Evolutionary conservation across 768 basidiomycete species (phyloP).

Genomic region (Psilocybe cubensis): DNA sequence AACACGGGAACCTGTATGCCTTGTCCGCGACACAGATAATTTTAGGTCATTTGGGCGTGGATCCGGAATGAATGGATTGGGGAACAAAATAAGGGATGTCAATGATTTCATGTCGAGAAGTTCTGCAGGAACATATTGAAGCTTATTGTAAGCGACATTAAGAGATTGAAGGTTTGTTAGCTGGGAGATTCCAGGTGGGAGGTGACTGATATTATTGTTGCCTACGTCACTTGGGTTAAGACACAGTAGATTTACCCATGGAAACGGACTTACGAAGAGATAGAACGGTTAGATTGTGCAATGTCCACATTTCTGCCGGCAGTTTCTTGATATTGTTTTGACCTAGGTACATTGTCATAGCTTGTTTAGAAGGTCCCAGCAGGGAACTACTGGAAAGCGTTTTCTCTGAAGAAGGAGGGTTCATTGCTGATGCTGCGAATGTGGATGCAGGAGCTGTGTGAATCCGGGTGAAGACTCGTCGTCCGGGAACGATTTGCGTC

Average conservation of each 20-base stretch:
- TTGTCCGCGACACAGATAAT: conserved; percentile 30
- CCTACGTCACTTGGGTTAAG: conserved; percentile 43
- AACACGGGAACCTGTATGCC: conserved; percentile 19
- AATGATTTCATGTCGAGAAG: conserved; percentile 59
- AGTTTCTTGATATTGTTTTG: conserved; percentile 56
- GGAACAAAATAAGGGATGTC: conserved; percentile 46
- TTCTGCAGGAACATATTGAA: conserved; percentile 67
- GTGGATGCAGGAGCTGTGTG: conserved; percentile 29
- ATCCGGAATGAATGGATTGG: conserved; percentile 59
- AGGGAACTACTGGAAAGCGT: conserved; percentile 34
- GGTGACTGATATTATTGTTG: conserved; percentile 51
- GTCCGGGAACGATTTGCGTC: neutral
- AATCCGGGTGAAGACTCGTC: conserved; percentile 19
- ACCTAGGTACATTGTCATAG: conserved; percentile 60
- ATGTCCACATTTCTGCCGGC: conserved; percentile 58
- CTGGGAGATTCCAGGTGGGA: conserved; percentile 66
- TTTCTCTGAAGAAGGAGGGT: conserved; percentile 29
- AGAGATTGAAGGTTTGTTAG: conserved; percentile 60
- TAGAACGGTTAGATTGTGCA: conserved; percentile 63
- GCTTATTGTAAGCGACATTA: conserved; percentile 61
- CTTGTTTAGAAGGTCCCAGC: conserved; percentile 45
- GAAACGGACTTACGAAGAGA: conserved; percentile 57
- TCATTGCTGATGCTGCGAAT: conserved; percentile 14
- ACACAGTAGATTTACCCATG: neutral
- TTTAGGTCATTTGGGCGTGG: conserved; percentile 17